Evolutionary conservation across 148 eudicot species (phyloP).

Genomic region (Fallopia convolvulus): DNA sequence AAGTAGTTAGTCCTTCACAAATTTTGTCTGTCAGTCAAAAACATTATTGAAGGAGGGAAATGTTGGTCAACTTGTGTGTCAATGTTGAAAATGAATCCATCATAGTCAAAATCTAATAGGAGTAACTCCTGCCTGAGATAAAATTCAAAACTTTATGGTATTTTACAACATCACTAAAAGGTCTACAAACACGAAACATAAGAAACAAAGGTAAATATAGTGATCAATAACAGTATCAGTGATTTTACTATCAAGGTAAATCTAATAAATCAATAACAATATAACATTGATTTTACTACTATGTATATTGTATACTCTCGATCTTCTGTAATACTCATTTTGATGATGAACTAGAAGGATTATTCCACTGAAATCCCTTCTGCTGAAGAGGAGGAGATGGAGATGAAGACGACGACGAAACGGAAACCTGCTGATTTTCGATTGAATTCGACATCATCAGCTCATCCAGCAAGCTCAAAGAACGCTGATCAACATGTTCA

Average conservation of each 20-base stretch:
- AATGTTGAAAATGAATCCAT: no score
- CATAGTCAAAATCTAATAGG: no score
- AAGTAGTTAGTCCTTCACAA: no score
- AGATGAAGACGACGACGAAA: neutral
- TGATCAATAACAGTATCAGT: no score
- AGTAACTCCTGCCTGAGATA: neutral
- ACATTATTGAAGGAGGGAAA: no score
- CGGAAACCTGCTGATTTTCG: no score
- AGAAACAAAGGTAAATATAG: no score
- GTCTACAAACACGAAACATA: neutral
- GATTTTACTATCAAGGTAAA: no score
- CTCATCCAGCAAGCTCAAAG: slow-evolving; percentile 2
- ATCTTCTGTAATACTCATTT: neutral
- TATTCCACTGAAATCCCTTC: neutral
- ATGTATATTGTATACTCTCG: neutral
- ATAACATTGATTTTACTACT: neutral
- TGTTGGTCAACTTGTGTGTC: no score
- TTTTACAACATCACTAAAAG: neutral
- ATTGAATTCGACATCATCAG: no score
- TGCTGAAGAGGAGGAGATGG: neutral
- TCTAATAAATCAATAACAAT: no score
- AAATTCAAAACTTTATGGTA: neutral
- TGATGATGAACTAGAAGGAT: neutral
- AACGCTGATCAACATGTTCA: neutral
- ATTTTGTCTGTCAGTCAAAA: no score